Evolutionary conservation across 140 eudicot genomes (phyloP).

Genomic region (Artemisia princeps): DNA sequence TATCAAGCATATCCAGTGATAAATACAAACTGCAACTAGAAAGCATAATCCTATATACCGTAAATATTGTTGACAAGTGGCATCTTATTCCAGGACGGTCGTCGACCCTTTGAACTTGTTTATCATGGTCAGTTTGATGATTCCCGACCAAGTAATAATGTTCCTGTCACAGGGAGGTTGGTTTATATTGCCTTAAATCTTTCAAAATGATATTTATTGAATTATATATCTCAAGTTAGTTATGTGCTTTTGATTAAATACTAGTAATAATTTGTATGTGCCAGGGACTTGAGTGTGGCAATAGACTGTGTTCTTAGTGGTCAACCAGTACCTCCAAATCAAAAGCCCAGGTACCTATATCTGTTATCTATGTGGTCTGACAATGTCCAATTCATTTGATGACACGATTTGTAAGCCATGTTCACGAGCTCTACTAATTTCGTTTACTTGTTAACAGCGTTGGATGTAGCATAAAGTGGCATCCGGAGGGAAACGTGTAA

Average conservation of each 20-base stretch:
- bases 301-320: constrained; percentile 81
- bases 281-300: constrained; percentile 83
- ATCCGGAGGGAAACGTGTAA: constrained; percentile 43
- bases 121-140: constrained; percentile 99
- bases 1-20: too few relatives aligned
- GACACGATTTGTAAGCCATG: constrained; percentile 1
- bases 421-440: constrained; percentile 4
- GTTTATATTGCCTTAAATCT: constrained; percentile 12
- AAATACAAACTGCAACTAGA: too few relatives aligned
- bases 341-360: constrained; percentile 72
- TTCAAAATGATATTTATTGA: constrained; percentile 10
- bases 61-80: background rate
- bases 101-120: constrained; percentile 91
- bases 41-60: too few relatives aligned
- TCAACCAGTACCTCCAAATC: constrained; percentile 57
- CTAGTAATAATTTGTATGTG: background rate
- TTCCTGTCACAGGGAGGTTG: constrained; percentile 80
- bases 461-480: constrained; percentile 99
- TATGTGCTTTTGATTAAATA: too few relatives aligned
- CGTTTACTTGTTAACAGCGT: constrained; percentile 36
- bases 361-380: background rate
- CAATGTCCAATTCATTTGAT: background rate
- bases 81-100: constrained; percentile 66
- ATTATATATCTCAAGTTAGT: background rate
- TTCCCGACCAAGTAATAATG: constrained; percentile 81